These are phyloP conservation scores for Paxillus rubicundulus DNA, from an alignment of 768 basidiomycete genomes.

Conservation along the genomic window DNA sequence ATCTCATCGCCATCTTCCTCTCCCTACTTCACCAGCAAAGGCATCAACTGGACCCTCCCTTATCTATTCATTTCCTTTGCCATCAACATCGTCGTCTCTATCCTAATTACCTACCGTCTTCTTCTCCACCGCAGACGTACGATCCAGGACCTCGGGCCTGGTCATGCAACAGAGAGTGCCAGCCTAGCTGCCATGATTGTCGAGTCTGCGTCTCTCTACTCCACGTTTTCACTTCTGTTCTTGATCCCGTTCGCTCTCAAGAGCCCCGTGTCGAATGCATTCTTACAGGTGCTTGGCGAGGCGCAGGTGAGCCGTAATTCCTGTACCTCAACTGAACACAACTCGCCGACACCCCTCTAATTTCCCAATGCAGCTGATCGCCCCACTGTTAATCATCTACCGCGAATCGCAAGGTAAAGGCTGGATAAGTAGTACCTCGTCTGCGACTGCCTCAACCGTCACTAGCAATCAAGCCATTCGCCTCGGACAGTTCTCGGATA, in stretches of 20 bases:
- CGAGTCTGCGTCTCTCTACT: constrained; percentile 30
- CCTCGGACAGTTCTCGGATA: constrained; percentile 20
- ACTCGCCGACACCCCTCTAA: background rate
- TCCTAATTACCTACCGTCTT: constrained; percentile 27
- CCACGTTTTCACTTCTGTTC: constrained; percentile 26
- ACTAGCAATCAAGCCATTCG: constrained; percentile 8
- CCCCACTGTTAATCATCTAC: constrained; percentile 38
- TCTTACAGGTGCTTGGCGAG: constrained; percentile 36
- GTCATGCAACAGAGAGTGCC: constrained; percentile 24
- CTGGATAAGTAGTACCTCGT: constrained; percentile 26
- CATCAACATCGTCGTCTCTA: constrained; percentile 24
- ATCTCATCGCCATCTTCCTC: constrained; percentile 28
- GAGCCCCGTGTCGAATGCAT: constrained; percentile 27
- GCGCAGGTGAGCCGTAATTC: constrained; percentile 25
- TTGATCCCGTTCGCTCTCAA: constrained; percentile 25
- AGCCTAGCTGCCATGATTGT: constrained; percentile 24
- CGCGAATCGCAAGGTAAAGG: constrained; percentile 39
- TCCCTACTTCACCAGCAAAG: constrained; percentile 15
- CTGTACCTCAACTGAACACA: background rate
- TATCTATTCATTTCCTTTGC: constrained; percentile 27
- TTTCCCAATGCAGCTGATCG: constrained; percentile 29
- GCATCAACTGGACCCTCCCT: constrained; percentile 26
- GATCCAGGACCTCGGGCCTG: constrained; percentile 17
- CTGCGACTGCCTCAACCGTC: constrained; percentile 1
- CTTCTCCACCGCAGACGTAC: constrained; percentile 24